A percentile compares a stretch with the other conserved stretches of the same genome.
These are phyloP conservation scores for Xerocomellus amylosporus DNA, from an alignment of 768 basidiomycete genomes.

Conservation along the genomic window DNA sequence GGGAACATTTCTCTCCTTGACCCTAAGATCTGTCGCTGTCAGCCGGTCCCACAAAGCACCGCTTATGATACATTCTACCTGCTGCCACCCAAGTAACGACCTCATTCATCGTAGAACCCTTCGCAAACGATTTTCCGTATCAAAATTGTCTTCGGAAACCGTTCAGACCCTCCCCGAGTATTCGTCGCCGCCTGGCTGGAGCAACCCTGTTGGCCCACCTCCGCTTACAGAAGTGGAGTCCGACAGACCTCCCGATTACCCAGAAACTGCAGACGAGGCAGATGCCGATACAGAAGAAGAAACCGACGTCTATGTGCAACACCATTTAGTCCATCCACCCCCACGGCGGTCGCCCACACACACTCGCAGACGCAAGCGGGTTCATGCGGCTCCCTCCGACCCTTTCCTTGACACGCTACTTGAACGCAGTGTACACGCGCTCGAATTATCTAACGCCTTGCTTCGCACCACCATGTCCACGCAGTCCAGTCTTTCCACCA, in stretches of 20 bases:
- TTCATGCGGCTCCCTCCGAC: slow-evolving; percentile 37
- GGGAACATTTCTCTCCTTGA: slow-evolving; percentile 1
- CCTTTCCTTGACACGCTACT: slow-evolving; percentile 74
- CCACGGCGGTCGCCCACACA: slow-evolving; percentile 31
- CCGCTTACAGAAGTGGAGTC: slow-evolving; percentile 36
- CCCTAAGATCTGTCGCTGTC: neutral
- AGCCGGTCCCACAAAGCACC: neutral
- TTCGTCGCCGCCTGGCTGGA: slow-evolving; percentile 38
- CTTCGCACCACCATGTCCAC: slow-evolving; percentile 75
- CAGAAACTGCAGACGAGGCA: slow-evolving; percentile 73
- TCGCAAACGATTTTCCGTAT: slow-evolving; percentile 54
- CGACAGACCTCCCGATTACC: slow-evolving; percentile 72
- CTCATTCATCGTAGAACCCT: slow-evolving; percentile 38
- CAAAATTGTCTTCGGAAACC: slow-evolving; percentile 64
- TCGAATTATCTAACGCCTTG: slow-evolving; percentile 81
- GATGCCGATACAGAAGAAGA: slow-evolving; percentile 61
- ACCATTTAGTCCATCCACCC: slow-evolving; percentile 31
- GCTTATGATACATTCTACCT: slow-evolving; percentile 20
- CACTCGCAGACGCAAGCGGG: slow-evolving; percentile 28
- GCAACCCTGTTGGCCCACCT: slow-evolving; percentile 9
- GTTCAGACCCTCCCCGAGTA: slow-evolving; percentile 66
- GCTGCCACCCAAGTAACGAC: slow-evolving; percentile 9
- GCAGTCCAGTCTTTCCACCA: slow-evolving; percentile 50
- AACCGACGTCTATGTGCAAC: slow-evolving; percentile 21
- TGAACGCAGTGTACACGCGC: slow-evolving; percentile 77